Evolutionary conservation across 2,329 filamentous ascomycete species (phyloP).

Genomic region (Colletotrichum sp.): DNA sequence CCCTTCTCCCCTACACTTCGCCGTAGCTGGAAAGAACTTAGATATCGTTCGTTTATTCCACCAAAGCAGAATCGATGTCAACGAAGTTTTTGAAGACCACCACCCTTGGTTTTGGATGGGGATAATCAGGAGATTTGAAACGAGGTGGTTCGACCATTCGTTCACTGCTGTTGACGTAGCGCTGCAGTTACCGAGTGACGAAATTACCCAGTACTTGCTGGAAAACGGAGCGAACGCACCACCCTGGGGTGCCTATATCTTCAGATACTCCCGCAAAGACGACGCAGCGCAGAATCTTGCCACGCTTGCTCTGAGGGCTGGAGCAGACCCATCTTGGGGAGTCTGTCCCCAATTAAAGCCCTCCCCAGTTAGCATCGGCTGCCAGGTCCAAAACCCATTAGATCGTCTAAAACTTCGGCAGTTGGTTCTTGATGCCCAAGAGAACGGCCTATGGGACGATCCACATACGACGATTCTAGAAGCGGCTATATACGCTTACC

Average conservation of each 20-base stretch:
- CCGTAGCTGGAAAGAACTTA: too few relatives aligned
- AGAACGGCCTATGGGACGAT: neutral
- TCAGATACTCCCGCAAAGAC: neutral
- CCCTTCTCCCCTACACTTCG: neutral
- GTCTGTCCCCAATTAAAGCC: neutral
- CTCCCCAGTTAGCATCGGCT: too few relatives aligned
- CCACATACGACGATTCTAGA: neutral
- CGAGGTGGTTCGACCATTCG: neutral
- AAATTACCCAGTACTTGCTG: neutral
- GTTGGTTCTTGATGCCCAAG: neutral
- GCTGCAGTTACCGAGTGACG: too few relatives aligned
- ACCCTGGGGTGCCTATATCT: neutral
- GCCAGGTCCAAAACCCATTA: too few relatives aligned
- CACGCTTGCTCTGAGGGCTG: neutral
- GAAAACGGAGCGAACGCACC: neutral
- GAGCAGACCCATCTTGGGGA: neutral
- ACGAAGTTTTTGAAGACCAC: neutral
- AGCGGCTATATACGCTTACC: neutral
- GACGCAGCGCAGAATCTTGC: rapidly evolving
- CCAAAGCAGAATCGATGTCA: neutral
- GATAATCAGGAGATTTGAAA: too few relatives aligned
- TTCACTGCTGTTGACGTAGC: neutral
- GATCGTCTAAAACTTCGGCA: too few relatives aligned
- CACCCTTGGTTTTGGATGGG: too few relatives aligned
- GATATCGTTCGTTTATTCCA: neutral